Conservation (phyloP, 1,139 yeast genomes). For the Saccharomyces hybrid region DNA sequence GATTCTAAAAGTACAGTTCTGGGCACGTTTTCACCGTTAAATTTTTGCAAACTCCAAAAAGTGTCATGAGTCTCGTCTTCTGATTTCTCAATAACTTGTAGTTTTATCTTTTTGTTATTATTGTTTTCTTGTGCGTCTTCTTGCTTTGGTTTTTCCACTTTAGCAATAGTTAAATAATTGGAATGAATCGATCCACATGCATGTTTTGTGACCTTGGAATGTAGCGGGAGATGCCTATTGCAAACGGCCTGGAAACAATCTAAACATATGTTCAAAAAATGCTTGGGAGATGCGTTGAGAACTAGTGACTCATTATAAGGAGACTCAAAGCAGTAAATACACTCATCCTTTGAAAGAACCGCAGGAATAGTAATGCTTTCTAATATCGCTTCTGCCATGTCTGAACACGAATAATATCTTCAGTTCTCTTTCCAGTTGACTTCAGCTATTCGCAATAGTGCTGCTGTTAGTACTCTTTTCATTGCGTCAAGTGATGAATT, state of each 20-base stretch:
- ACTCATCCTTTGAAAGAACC: conserved; percentile 30
- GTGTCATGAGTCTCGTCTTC: conserved; percentile 66
- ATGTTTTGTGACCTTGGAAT: conserved; percentile 18
- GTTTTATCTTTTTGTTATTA: conserved; percentile 53
- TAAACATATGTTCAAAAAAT: conserved; percentile 26
- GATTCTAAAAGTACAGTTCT: conserved; percentile 4
- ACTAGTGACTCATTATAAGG: conserved; percentile 16
- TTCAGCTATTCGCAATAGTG: neutral
- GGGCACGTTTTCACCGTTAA: conserved; percentile 6
- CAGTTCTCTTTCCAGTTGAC: neutral
- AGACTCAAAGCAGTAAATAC: conserved; percentile 31
- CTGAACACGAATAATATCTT: neutral
- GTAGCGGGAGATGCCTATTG: conserved; percentile 20
- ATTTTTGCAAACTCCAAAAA: conserved; percentile 18
- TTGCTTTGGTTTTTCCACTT: conserved; percentile 16
- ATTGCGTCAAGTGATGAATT: neutral
- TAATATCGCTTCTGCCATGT: conserved; percentile 7
- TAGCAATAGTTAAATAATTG: conserved; percentile 20
- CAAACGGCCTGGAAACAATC: conserved; percentile 31
- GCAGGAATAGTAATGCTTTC: conserved; percentile 20
- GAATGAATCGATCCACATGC: conserved; percentile 16
- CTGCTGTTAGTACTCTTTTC: neutral
- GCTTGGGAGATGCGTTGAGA: conserved; percentile 7
- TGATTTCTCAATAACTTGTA: conserved; percentile 62
- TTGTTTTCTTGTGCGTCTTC: conserved; percentile 7